Evolutionary conservation across 768 basidiomycete genomes (phyloP).

Genomic region (Leccinum boreale): DNA sequence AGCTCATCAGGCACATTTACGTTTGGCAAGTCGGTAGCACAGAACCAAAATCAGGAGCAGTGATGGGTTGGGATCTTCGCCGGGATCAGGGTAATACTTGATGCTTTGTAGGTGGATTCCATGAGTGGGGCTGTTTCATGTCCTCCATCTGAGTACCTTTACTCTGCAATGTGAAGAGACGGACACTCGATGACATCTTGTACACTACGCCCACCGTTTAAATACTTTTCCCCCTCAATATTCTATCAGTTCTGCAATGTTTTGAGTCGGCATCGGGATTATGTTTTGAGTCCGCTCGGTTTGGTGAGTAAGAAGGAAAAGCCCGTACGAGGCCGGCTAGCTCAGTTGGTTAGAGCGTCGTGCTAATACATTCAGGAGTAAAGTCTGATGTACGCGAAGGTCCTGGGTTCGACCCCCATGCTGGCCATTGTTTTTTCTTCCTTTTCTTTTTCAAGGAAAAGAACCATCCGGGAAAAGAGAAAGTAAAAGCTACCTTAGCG

Average conservation of each 20-base stretch:
- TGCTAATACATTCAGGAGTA: constrained; percentile 46
- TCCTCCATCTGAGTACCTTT: neutral
- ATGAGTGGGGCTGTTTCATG: neutral
- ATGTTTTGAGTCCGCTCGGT: neutral
- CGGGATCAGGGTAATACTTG: neutral
- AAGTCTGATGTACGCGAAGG: constrained; percentile 26
- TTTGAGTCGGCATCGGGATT: neutral
- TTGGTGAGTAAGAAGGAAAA: neutral
- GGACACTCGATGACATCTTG: constrained; percentile 4
- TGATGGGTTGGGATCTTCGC: constrained; percentile 5
- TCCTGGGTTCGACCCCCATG: constrained; percentile 42
- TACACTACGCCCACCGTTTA: constrained; percentile 14
- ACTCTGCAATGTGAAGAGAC: neutral
- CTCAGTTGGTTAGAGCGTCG: constrained; percentile 94
- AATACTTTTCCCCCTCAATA: constrained; percentile 4
- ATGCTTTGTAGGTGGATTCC: neutral
- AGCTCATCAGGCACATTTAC: constrained; percentile 14
- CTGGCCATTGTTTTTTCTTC: constrained; percentile 28
- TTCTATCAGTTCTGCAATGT: neutral
- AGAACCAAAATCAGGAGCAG: constrained; percentile 35
- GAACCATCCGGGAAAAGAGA: neutral
- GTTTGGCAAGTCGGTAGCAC: constrained; percentile 27
- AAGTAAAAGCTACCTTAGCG: constrained; percentile 43
- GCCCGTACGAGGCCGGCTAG: constrained; percentile 61
- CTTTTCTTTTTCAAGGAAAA: neutral